phyloP scores from a whole-genome alignment of 768 basidiomycete genomes.

The Nevesoporus exiguus region DNA sequence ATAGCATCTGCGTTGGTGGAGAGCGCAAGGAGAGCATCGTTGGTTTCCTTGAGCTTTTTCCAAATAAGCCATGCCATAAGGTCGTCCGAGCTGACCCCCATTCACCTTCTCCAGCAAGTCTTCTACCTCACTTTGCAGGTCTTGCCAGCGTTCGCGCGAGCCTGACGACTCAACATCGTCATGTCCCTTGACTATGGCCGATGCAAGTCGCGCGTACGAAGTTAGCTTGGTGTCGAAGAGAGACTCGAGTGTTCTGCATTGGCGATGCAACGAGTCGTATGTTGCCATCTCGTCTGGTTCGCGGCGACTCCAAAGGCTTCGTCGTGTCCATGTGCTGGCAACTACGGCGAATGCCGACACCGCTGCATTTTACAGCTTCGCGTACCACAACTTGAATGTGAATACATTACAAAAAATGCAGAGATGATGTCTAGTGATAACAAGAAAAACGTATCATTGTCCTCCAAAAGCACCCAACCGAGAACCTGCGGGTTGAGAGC shows the following conservation, averaged over 20 bases:
- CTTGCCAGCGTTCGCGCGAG: conserved; percentile 69
- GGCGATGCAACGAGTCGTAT: conserved; percentile 87
- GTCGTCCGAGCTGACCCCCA: conserved; percentile 2
- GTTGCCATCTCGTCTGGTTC: conserved; percentile 49
- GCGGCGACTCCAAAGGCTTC: neutral
- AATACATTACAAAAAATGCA: conserved; percentile 18
- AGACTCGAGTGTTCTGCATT: conserved; percentile 91
- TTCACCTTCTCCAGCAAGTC: conserved; percentile 82
- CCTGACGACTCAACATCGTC: conserved; percentile 67
- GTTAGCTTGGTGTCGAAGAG: conserved; percentile 90
- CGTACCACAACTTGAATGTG: neutral
- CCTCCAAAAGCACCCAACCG: conserved; percentile 22
- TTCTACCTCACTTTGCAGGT: conserved; percentile 83
- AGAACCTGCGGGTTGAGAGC: conserved; percentile 17
- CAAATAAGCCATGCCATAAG: conserved; percentile 8
- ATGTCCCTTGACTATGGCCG: conserved; percentile 52
- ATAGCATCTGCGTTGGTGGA: conserved; percentile 60
- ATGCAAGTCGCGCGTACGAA: conserved; percentile 83
- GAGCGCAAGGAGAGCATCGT: conserved; percentile 70
- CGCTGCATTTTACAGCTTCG: neutral
- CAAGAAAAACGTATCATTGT: conserved; percentile 21
- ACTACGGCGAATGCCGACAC: conserved; percentile 21
- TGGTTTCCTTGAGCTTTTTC: conserved; percentile 79
- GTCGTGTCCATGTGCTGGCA: neutral
- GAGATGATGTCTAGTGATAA: conserved; percentile 10